A percentile compares a stretch with the other conserved stretches of the same genome.
phyloP scores from a whole-genome alignment of 192 early-diverging fungal genomes.

The Coemansia sp. region DNA sequence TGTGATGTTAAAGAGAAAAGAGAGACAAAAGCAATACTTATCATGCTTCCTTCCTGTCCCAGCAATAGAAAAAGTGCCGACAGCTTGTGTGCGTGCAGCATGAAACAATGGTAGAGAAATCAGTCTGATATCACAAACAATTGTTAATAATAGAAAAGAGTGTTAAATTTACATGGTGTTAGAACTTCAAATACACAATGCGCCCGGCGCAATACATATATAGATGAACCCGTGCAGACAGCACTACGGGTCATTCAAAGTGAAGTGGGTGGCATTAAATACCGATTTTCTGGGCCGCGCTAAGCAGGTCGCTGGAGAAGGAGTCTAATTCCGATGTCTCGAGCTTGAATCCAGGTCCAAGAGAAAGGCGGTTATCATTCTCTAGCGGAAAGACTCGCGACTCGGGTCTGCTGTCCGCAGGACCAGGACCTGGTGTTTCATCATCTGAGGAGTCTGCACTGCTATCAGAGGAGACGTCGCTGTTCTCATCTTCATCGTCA shows the following conservation, averaged over 20 bases:
- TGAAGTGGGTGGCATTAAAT: background rate
- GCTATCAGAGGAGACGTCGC: background rate
- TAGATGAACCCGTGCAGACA: background rate
- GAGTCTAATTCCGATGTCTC: background rate
- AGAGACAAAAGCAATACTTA: background rate
- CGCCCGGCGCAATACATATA: background rate
- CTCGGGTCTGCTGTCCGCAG: background rate
- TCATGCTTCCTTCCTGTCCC: background rate
- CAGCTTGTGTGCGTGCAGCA: too few species aligned
- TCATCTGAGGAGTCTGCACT: background rate
- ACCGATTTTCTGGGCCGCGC: constrained; percentile 2
- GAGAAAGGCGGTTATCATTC: background rate
- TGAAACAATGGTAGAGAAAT: too few species aligned
- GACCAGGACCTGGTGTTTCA: background rate
- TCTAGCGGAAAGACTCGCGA: background rate
- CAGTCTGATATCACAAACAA: too few species aligned
- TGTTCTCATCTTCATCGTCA: background rate
- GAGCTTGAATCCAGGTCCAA: constrained; percentile 4
- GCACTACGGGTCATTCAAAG: background rate
- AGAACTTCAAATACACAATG: too few species aligned
- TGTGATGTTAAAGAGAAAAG: background rate
- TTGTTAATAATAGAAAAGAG: too few species aligned
- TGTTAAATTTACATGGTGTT: too few species aligned
- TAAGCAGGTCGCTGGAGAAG: constrained; percentile 4
- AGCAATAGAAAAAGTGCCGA: too few species aligned